These are phyloP conservation scores for Nannizziopsis arthrosporioides DNA, from an alignment of 2,329 filamentous ascomycete genomes.

Conservation along the genomic window DNA sequence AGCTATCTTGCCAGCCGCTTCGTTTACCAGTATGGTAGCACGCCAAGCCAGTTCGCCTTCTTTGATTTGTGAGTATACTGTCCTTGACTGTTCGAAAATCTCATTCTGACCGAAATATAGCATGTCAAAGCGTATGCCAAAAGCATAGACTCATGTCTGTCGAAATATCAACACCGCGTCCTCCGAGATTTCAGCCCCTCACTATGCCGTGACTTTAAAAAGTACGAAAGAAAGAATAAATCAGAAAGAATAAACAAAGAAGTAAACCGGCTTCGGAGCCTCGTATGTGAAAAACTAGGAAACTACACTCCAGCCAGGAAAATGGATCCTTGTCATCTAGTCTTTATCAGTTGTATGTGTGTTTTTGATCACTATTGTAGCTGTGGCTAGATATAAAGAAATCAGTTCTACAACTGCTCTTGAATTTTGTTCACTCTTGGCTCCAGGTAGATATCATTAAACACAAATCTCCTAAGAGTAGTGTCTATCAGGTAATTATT, in stretches of 20 bases:
- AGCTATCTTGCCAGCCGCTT: conserved; percentile 91
- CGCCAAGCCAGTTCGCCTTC: conserved; percentile 92
- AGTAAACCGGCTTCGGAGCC: no score
- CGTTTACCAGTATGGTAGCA: conserved; percentile 88
- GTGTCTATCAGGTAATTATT: no score
- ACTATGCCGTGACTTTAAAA: neutral
- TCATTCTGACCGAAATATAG: conserved; percentile 5
- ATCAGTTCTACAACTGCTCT: no score
- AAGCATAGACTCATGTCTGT: conserved; percentile 8
- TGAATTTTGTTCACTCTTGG: no score
- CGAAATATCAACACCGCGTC: neutral
- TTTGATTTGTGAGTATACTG: conserved; percentile 81
- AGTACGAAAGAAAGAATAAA: neutral
- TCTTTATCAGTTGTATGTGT: no score
- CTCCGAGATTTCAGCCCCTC: neutral
- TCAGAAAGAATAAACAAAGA: neutral
- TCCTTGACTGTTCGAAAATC: neutral
- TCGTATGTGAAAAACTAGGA: no score
- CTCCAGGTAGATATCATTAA: no score
- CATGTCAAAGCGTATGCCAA: conserved; percentile 15
- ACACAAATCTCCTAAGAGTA: no score
- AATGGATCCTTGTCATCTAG: no score
- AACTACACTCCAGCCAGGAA: no score
- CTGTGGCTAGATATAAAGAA: no score
- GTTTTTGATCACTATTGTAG: no score